Conservation (phyloP, 306 rosid species). For the Cucumis melo region DNA sequence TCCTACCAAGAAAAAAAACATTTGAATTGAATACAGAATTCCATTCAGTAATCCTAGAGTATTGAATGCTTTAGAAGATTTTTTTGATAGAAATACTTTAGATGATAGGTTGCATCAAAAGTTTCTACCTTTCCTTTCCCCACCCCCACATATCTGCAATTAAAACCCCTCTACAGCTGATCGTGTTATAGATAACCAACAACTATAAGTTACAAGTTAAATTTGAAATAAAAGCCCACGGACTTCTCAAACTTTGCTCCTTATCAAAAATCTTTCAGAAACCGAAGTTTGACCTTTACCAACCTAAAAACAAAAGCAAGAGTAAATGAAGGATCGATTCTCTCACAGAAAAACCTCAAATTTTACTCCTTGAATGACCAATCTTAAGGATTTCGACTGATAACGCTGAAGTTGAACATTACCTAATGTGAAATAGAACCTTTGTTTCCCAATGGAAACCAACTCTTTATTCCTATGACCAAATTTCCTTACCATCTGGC, state of each 20-base stretch:
- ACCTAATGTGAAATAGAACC: background rate
- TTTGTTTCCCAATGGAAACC: background rate
- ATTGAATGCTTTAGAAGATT: background rate
- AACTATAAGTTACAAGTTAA: background rate
- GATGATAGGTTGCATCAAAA: background rate
- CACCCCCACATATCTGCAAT: background rate
- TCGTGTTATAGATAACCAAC: background rate
- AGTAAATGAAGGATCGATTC: background rate
- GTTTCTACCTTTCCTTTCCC: background rate
- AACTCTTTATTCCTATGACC: background rate
- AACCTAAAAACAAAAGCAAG: background rate
- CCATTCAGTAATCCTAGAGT: background rate
- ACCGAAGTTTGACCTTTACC: background rate
- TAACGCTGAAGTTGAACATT: background rate
- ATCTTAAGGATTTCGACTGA: background rate
- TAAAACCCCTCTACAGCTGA: background rate
- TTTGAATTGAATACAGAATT: background rate
- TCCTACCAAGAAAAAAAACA: conserved; percentile 32
- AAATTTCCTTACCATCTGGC: background rate
- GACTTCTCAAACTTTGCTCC: background rate
- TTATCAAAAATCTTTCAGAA: background rate
- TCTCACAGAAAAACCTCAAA: background rate
- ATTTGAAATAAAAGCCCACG: background rate
- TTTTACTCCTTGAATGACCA: background rate
- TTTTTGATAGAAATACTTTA: background rate